These are phyloP conservation scores for Colletotrichum sp. DNA, from an alignment of 2,329 filamentous ascomycete genomes.

Conservation along the genomic window DNA sequence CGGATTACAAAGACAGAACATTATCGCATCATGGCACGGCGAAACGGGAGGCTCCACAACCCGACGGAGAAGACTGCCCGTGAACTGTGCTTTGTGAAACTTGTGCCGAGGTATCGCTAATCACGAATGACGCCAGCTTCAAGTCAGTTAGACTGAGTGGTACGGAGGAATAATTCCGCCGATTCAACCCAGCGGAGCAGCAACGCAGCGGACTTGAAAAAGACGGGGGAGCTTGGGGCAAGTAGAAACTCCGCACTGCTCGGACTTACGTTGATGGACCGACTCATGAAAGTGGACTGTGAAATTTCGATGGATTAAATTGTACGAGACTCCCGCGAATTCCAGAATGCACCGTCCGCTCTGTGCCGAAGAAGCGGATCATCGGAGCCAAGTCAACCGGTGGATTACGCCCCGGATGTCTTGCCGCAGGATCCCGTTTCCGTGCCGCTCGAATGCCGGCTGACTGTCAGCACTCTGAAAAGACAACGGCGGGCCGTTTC, in stretches of 20 bases:
- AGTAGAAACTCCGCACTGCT: not conserved
- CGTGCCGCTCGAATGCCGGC: not conserved
- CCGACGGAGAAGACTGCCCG: not conserved
- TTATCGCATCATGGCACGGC: not conserved
- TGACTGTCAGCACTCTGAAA: not conserved
- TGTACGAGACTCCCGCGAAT: not conserved
- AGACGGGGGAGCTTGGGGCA: not conserved
- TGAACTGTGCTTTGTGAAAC: not conserved
- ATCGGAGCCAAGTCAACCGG: not conserved
- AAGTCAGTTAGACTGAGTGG: not conserved
- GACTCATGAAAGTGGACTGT: not conserved
- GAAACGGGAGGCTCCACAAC: not conserved
- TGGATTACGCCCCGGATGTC: not conserved
- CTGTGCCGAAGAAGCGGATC: not conserved
- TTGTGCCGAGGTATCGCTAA: not conserved
- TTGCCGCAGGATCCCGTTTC: not conserved
- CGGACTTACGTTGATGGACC: not conserved
- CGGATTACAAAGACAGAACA: not conserved
- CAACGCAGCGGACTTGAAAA: not conserved
- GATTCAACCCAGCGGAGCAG: not conserved
- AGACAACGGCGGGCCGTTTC: not conserved
- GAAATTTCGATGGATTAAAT: not conserved
- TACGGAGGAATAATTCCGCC: not conserved
- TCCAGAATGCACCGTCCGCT: not conserved
- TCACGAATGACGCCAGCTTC: not conserved